These are phyloP conservation scores for Rubroshorea leprosula DNA, from an alignment of 345 rosid genomes.

Conservation along the genomic window DNA sequence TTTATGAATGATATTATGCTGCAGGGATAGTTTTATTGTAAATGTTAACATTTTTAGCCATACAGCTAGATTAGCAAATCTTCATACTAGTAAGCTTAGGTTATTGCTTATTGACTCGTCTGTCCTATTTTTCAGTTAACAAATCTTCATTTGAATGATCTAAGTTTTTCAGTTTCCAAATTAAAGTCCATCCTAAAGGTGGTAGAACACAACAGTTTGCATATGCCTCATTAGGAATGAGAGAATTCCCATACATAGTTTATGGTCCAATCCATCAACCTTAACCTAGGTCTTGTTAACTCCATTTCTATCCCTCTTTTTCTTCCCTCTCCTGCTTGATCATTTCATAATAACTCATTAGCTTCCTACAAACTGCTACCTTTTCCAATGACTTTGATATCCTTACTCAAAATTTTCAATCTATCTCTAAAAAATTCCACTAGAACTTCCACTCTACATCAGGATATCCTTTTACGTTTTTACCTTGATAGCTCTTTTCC, in stretches of 20 bases:
- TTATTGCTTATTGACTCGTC: not conserved
- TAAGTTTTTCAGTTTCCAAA: not conserved
- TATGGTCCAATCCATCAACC: not conserved
- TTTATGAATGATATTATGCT: not conserved
- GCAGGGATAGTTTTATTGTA: slow-evolving; percentile 1
- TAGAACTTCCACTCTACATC: slow-evolving; percentile 1
- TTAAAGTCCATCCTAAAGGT: not conserved
- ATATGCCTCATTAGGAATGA: not conserved
- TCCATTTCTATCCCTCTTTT: not conserved
- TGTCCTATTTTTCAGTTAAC: too few species aligned
- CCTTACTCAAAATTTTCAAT: not conserved
- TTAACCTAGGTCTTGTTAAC: not conserved
- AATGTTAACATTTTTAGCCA: not conserved
- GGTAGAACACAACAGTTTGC: not conserved
- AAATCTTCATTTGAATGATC: too few species aligned
- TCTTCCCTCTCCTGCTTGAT: not conserved
- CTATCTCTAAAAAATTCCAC: slow-evolving; percentile 7
- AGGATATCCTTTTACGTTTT: slow-evolving; percentile 12
- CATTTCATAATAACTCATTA: not conserved
- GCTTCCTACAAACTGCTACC: not conserved
- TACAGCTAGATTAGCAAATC: not conserved
- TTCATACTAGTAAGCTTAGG: not conserved
- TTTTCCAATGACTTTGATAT: not conserved
- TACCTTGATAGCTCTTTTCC: slow-evolving; percentile 96
- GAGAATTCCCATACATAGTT: not conserved